Evolutionary conservation across 106 monocot species (phyloP).

Genomic region (Cymbidium sinense): DNA sequence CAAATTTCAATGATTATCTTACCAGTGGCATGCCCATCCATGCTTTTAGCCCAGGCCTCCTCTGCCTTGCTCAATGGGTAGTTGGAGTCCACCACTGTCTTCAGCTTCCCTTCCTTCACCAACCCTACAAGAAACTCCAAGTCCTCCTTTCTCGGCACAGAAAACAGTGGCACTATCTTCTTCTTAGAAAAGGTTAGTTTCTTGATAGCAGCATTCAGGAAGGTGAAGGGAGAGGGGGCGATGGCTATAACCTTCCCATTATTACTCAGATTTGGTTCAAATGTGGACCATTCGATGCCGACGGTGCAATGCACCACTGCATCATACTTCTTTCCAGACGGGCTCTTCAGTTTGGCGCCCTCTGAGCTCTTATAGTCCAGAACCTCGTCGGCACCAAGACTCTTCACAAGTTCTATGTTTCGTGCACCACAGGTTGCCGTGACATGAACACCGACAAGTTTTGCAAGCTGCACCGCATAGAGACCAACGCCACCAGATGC

Average conservation of each 20-base stretch:
- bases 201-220: constrained; percentile 8
- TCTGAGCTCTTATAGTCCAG: constrained; percentile 41
- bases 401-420: constrained; percentile 33
- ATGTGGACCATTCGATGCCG: constrained; percentile 20
- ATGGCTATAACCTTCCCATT: constrained; percentile 29
- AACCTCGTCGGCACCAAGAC: constrained; percentile 43
- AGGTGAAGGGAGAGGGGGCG: constrained; percentile 2
- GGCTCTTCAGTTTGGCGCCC: constrained; percentile 29
- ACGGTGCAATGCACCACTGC: constrained; percentile 21
- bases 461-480: constrained; percentile 47
- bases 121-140: constrained; percentile 24
- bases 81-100: constrained; percentile 38
- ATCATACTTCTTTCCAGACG: constrained; percentile 38
- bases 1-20: constrained; percentile 43
- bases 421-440: constrained; percentile 44
- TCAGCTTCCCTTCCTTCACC: constrained; percentile 40
- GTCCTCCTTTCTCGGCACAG: constrained; percentile 16
- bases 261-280: constrained; percentile 22
- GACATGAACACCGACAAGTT: constrained; percentile 29
- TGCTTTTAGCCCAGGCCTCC: constrained; percentile 43
- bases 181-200: constrained; percentile 24
- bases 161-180: constrained; percentile 20
- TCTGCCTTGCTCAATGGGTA: constrained; percentile 15
- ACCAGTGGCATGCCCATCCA: constrained; percentile 47
- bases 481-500: constrained; percentile 52